Evolutionary conservation across 2,329 filamentous ascomycete species (phyloP), one percentile per base, ranked within the genome.

Genomic region (Ophiocordyceps australis): DNA sequence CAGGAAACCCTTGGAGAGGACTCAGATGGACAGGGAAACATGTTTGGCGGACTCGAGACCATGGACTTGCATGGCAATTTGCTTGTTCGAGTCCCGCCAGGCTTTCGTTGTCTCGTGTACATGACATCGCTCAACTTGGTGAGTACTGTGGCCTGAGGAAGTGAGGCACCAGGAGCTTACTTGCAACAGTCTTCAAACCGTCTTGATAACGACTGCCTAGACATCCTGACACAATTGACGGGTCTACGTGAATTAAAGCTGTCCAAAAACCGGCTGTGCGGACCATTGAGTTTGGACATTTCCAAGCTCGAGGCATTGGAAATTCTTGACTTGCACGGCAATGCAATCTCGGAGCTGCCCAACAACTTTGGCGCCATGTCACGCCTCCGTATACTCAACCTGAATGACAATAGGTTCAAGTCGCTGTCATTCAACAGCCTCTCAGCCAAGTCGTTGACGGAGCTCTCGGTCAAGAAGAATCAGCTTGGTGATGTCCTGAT

Each of bases 21-120:
- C 12, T 72, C 76, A n/a, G 65, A 78, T 20, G 58, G 61, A 4
- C 59, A 62, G 30, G 77, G 71, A 2, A 75, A 74, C 36, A 76
- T 89, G 34, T 94, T 95, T 51, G 77, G 71, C 3, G 80, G 74
- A 0, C 47, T 94, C 1, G 81, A 93, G 43, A 67, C 66, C 5
- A 50, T 94, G 7, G 85, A 95, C 43, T 46, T 95, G 30, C 89
- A 93, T 44, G 80, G 82, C 13, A 98, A 98, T 42, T 50, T 69
- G 23, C 57, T 98, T 12, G 61, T 63, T 26, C 55, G 65, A 16
- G 48, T 94, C 22, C 89, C 89, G 0, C 46, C 74, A 35, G 86
- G 89, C 1, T 45, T 95, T 30, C 63, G 79, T 35, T 63, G 74
- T 26, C 58, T 95, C 20, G 62, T 72, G 25, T 57, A 74, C 32